Conservation (phyloP, 2,329 filamentous ascomycete species). For the Pseudopithomyces maydicus region DNA sequence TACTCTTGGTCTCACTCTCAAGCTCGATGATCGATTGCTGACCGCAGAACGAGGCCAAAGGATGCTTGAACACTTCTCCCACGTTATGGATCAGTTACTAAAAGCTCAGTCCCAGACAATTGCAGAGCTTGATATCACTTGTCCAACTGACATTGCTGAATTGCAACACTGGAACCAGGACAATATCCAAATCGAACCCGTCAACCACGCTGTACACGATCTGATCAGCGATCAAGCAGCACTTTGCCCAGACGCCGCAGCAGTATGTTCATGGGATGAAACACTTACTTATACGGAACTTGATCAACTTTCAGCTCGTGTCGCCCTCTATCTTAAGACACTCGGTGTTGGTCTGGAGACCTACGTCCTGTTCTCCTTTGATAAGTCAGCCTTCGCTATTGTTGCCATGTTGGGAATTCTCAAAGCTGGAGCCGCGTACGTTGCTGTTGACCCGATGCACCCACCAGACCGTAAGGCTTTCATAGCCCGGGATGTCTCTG, state of each 20-base stretch:
- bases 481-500: background rate
- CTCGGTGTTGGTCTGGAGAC: slow-evolving; percentile 13
- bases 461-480: background rate
- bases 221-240: slow-evolving; percentile 1
- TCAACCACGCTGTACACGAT: slow-evolving; percentile 12
- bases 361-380: slow-evolving; percentile 14
- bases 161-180: background rate
- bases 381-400: slow-evolving; percentile 26
- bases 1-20: slow-evolving; percentile 1
- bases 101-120: slow-evolving; percentile 8
- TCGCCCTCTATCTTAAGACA: slow-evolving; percentile 15
- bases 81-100: slow-evolving; percentile 14
- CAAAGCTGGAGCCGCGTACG: slow-evolving; percentile 48
- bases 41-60: slow-evolving; percentile 7
- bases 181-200: background rate
- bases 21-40: background rate
- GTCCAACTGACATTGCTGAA: slow-evolving; percentile 7
- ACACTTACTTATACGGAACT: slow-evolving; percentile 21
- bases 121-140: slow-evolving; percentile 15
- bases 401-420: slow-evolving; percentile 49
- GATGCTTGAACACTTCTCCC: slow-evolving; percentile 12
- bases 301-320: slow-evolving; percentile 1
- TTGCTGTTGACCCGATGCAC: slow-evolving; percentile 18
- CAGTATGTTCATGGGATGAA: slow-evolving; percentile 20
- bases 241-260: slow-evolving; percentile 10